phyloP scores from a whole-genome alignment of 2,329 filamentous ascomycete species.

The Orbilia ellipsospora region DNA sequence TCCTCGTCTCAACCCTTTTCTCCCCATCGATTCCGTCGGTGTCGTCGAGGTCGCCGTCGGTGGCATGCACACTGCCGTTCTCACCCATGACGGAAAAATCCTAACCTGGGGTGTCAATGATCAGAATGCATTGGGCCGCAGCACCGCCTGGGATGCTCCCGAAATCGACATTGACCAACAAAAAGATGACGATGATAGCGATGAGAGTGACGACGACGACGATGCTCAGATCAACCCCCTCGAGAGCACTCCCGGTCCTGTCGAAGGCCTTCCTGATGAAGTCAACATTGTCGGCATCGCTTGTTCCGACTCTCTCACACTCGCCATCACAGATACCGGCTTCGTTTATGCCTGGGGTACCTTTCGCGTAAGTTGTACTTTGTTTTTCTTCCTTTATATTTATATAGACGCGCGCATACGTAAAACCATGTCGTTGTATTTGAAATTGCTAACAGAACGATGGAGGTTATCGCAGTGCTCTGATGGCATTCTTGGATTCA shows the following conservation, averaged over 20 bases:
- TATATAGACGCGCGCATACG: no score
- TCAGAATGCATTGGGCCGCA: constrained; percentile 80
- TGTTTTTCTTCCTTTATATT: not conserved
- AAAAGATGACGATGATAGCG: constrained; percentile 65
- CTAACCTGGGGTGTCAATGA: constrained; percentile 91
- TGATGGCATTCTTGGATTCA: constrained; percentile 75
- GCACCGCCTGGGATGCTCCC: constrained; percentile 76
- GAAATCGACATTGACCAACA: constrained; percentile 70
- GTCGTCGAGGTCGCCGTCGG: constrained; percentile 81
- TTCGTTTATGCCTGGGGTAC: constrained; percentile 86
- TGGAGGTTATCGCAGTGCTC: constrained; percentile 65
- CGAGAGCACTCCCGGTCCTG: constrained; percentile 74
- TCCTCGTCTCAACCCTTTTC: constrained; percentile 74
- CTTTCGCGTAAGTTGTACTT: constrained; percentile 71
- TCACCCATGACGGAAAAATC: constrained; percentile 83
- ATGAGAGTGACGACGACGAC: constrained; percentile 65
- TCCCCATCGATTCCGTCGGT: constrained; percentile 69
- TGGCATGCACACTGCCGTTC: constrained; percentile 81
- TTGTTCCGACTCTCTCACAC: constrained; percentile 79
- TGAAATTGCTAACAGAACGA: not conserved
- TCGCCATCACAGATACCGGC: constrained; percentile 79
- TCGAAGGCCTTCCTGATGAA: constrained; percentile 71
- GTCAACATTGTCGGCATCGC: constrained; percentile 75
- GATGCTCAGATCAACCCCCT: constrained; percentile 74
- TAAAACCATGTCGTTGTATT: not conserved